phyloP scores from a whole-genome alignment of 2,329 filamentous ascomycete species.

The Cladosporium sp. region DNA sequence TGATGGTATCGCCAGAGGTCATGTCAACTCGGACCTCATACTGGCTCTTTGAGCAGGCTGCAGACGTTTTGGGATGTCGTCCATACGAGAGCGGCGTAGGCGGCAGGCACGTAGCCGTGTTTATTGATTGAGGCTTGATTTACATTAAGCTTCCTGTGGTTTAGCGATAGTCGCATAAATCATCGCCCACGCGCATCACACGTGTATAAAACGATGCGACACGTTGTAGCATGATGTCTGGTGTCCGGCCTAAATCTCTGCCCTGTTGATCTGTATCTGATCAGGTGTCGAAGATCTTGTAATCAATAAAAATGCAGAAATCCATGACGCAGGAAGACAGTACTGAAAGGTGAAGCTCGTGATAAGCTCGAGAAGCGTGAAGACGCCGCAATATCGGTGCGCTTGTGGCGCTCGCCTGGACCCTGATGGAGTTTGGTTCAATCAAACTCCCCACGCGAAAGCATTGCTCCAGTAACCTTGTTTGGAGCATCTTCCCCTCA shows the following conservation, averaged over 20 bases:
- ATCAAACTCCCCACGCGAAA: background rate
- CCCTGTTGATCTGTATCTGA: no score
- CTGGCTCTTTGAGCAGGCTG: background rate
- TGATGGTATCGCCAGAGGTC: no score
- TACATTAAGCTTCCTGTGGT: background rate
- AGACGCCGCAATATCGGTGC: background rate
- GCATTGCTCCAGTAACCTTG: background rate
- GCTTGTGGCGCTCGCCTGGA: background rate
- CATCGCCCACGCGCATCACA: no score
- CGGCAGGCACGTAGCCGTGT: background rate
- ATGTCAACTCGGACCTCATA: background rate
- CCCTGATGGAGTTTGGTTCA: background rate
- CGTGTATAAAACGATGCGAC: no score
- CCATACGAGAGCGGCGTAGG: background rate
- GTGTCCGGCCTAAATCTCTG: no score
- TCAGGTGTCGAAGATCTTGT: no score
- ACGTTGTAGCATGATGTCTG: no score
- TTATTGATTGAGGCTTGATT: background rate
- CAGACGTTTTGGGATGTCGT: background rate
- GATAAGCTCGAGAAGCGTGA: background rate
- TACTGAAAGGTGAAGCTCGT: background rate
- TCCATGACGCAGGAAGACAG: background rate
- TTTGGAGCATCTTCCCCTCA: conserved; percentile 10
- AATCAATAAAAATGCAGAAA: no score
- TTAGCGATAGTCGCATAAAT: background rate